Percentiles rank a stretch among this genome's conserved stretches.
Evolutionary conservation across 257 asterid genomes (phyloP).

Genomic region (Linderniella brevidens): DNA sequence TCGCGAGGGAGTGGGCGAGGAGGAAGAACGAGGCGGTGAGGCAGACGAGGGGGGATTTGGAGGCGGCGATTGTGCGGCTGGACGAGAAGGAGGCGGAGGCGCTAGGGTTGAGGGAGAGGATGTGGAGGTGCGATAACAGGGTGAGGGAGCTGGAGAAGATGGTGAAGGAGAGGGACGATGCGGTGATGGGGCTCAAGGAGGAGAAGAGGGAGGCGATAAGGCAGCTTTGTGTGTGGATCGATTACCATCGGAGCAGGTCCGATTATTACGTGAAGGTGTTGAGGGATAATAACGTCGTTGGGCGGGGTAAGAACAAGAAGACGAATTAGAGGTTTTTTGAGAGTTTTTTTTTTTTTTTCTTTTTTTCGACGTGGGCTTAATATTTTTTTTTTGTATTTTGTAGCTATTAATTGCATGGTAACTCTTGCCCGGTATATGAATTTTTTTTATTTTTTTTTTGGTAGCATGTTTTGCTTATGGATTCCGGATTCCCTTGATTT

Average conservation of each 20-base stretch:
- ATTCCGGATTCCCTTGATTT: no score
- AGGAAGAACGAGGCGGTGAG: slow-evolving; percentile 36
- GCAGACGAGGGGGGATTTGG: slow-evolving; percentile 32
- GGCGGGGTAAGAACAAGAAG: no score
- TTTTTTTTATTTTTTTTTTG: no score
- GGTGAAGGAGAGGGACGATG: slow-evolving; percentile 32
- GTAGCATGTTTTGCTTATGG: no score
- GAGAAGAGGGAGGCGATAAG: slow-evolving; percentile 64
- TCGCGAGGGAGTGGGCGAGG: slow-evolving; percentile 47
- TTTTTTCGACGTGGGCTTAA: no score
- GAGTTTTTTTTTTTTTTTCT: no score
- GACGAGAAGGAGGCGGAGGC: slow-evolving; percentile 47
- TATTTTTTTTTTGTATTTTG: no score
- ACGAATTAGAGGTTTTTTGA: no score
- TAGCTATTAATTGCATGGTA: no score
- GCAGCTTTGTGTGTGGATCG: slow-evolving; percentile 62
- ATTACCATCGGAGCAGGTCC: slow-evolving; percentile 38
- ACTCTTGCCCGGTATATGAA: no score
- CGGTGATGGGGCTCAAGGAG: slow-evolving; percentile 32
- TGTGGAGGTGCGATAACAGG: slow-evolving; percentile 40
- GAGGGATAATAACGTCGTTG: slow-evolving; percentile 11
- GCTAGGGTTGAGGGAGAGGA: slow-evolving; percentile 26
- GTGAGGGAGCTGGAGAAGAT: slow-evolving; percentile 42
- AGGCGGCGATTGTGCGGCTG: slow-evolving; percentile 25
- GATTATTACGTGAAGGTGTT: slow-evolving; percentile 46